Base-by-base conservation (phyloP, 257 asterid genomes). In the Solanum sejunctum region DNA sequence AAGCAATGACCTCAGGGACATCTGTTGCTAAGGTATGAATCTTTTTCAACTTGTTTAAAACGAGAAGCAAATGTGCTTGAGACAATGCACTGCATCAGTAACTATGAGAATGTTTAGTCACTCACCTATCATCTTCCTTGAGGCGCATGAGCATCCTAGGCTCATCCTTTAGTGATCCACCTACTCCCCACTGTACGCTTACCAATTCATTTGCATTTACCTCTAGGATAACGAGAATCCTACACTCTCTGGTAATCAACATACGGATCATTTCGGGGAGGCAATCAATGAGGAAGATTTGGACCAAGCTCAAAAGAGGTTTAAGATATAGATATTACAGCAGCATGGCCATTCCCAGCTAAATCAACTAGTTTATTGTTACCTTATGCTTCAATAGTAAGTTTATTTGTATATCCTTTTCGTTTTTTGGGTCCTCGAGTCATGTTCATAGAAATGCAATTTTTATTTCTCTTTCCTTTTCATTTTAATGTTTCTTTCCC, bases 261-360 rank as follows among this genome's bases (percentile, higher is more conserved):
- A 89, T 23, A 86, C 49, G 8, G 92, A 92, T 52, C 89, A 87
- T 18, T 91, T 88, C 85, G 88, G 84, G 70, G 94, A 88, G 28
- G 41, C 85, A 13, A 80, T 51, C 88, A 88, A 69, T 15, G 91
- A 88, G 16, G 92, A 87, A 47, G 95, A 89, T 77, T 83, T 91
- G 16, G 92, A 91, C 79, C 91, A 88, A 87, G 90, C 93, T 88
- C 97, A 89, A 21, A 95, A 93, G 87, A 89, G 95, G 90, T 89
- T 43, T 85, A 96, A 91, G 87, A 52, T 88, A 72, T 93, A 91
- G 90, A 20, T 63, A 80, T 28, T 28, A 26, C 23, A 52, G 28
- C 51, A 71, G 52, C 52, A 28, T 52, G 64, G 83, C 12, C 82
- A 78, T 78, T 16, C 23, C 64, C 49, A 54, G 47, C 83, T 28